A percentile compares a stretch with the other conserved stretches of the same genome.
Evolutionary conservation across 805 yeast genomes (phyloP).

Genomic region (Tanozyma kutaoensis): DNA sequence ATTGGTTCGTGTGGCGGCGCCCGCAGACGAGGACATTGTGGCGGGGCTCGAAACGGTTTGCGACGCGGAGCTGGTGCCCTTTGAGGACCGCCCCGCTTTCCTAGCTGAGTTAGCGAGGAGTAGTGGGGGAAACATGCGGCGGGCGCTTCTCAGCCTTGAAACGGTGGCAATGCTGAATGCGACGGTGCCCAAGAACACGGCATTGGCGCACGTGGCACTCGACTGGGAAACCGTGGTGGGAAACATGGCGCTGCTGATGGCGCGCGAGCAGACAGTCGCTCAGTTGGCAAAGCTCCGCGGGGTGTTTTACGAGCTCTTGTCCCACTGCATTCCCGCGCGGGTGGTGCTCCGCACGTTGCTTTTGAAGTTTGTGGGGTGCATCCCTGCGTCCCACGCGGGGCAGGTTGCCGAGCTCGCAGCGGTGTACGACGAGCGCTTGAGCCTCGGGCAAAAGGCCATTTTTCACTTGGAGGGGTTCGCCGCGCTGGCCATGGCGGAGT

Average conservation of each 20-base stretch:
- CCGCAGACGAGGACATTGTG: constrained; percentile 45
- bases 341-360: constrained; percentile 52
- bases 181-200: constrained; percentile 16
- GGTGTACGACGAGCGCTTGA: constrained; percentile 70
- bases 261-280: constrained; percentile 51
- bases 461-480: constrained; percentile 92
- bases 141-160: constrained; percentile 68
- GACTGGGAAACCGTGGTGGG: constrained; percentile 86
- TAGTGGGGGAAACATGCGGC: constrained; percentile 62
- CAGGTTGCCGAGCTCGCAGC: constrained; percentile 31
- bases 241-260: constrained; percentile 47
- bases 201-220: constrained; percentile 32
- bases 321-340: constrained; percentile 90
- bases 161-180: constrained; percentile 67
- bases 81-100: constrained; percentile 28
- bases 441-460: constrained; percentile 78
- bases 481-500: constrained; percentile 69
- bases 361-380: constrained; percentile 33
- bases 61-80: constrained; percentile 35
- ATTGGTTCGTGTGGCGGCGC: constrained; percentile 79
- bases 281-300: constrained; percentile 48
- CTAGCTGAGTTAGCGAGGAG: constrained; percentile 39
- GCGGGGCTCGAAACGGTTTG: constrained; percentile 43
- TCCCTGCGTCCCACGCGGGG: too few species aligned
- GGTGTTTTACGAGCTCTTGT: constrained; percentile 65